These are phyloP conservation scores for Salix udensis DNA, from an alignment of 345 rosid genomes.

Conservation along the genomic window DNA sequence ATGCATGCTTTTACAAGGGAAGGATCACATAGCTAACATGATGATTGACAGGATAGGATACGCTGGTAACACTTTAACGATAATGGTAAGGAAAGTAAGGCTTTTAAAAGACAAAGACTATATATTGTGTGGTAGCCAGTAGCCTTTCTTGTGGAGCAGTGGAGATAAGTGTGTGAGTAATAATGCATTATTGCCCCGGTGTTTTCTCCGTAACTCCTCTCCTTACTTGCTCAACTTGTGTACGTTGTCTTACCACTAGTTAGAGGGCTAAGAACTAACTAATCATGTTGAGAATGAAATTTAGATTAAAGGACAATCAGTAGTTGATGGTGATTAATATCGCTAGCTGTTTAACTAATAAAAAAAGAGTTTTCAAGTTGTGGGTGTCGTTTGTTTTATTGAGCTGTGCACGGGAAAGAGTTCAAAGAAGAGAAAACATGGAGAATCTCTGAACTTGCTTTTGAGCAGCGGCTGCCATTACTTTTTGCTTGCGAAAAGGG, in stretches of 20 bases:
- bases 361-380: slow-evolving; percentile 3
- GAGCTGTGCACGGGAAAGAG: background rate
- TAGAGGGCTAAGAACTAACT: slow-evolving; percentile 8
- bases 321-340: background rate
- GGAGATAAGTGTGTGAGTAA: background rate
- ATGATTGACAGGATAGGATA: slow-evolving; percentile 13
- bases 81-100: slow-evolving; percentile 10
- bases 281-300: background rate
- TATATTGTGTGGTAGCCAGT: background rate
- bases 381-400: background rate
- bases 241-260: background rate
- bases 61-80: slow-evolving; percentile 6
- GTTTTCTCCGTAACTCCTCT: slow-evolving; percentile 3
- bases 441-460: slow-evolving; percentile 9
- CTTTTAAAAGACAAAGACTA: background rate
- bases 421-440: background rate
- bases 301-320: background rate
- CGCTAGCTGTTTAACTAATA: background rate
- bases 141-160: background rate
- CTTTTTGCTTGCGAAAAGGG: background rate
- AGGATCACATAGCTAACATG: background rate
- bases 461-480: background rate
- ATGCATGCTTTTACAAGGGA: background rate
- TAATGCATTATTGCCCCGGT: slow-evolving; percentile 3
- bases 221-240: slow-evolving; percentile 8